Percentiles rank a stretch among this genome's conserved stretches.
Evolutionary conservation across 2,329 filamentous ascomycete genomes (phyloP).

Genomic region (Chaetomiaceae sp.): DNA sequence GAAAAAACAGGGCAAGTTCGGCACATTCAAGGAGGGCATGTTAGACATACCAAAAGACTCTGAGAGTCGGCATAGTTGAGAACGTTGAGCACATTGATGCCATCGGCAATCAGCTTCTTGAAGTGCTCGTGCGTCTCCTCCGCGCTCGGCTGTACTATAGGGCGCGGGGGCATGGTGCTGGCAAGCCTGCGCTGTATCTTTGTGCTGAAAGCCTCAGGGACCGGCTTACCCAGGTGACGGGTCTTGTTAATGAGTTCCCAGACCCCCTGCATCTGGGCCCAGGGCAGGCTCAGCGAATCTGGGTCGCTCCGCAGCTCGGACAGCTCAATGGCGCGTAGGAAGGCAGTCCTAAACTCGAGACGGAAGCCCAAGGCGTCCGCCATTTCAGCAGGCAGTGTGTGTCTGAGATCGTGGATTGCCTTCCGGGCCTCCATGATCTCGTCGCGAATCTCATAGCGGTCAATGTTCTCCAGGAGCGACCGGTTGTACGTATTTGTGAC

Average conservation of each 20-base stretch:
- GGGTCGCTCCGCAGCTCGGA: conserved; percentile 41
- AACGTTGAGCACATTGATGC: conserved; percentile 63
- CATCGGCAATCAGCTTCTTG: conserved; percentile 63
- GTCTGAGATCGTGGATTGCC: conserved; percentile 42
- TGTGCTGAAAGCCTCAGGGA: conserved; percentile 77
- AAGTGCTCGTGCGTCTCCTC: conserved; percentile 68
- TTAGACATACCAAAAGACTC: conserved; percentile 58
- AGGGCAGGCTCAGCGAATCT: conserved; percentile 45
- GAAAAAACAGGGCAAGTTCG: not conserved
- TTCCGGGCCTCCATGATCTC: conserved; percentile 51
- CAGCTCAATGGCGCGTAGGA: conserved; percentile 52
- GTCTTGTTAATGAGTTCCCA: conserved; percentile 56
- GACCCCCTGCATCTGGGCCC: conserved; percentile 46
- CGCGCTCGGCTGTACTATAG: conserved; percentile 74
- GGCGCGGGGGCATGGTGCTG: conserved; percentile 87
- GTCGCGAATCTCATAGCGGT: conserved; percentile 49
- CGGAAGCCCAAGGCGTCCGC: conserved; percentile 57
- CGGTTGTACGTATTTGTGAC: conserved; percentile 87
- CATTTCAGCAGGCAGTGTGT: conserved; percentile 38
- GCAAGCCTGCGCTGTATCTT: conserved; percentile 90
- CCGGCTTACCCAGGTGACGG: conserved; percentile 55
- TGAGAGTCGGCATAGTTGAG: conserved; percentile 50
- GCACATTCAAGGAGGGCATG: not conserved
- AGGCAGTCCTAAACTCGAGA: conserved; percentile 60
- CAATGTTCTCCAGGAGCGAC: conserved; percentile 63